These are phyloP conservation scores for Umbilicus rupestris DNA, from an alignment of 164 flowering plant species.

Conservation along the genomic window DNA sequence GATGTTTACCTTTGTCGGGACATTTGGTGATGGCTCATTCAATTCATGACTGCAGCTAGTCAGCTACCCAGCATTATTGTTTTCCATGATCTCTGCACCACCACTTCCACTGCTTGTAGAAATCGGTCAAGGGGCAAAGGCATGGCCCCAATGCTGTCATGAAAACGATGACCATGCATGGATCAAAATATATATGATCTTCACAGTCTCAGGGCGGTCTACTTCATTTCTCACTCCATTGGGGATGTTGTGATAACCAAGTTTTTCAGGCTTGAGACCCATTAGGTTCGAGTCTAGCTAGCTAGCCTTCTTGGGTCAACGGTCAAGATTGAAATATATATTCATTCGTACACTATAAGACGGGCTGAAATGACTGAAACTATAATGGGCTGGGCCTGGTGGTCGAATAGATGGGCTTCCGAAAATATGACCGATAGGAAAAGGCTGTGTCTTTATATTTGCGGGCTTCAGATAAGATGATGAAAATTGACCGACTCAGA, in stretches of 20 bases:
- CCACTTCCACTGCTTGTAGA: not conserved
- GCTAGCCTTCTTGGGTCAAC: too few relatives aligned
- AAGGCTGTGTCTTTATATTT: too few relatives aligned
- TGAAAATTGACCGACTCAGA: not conserved
- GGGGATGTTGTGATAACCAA: not conserved
- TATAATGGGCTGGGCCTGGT: too few relatives aligned
- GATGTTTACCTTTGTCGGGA: not conserved
- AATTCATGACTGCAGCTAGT: not conserved
- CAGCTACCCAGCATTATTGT: not conserved
- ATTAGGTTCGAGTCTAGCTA: too few relatives aligned
- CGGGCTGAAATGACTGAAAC: too few relatives aligned
- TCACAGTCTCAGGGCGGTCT: not conserved
- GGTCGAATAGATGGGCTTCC: too few relatives aligned
- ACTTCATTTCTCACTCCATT: not conserved
- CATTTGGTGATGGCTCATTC: not conserved
- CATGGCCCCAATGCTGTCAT: not conserved
- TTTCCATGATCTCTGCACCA: not conserved
- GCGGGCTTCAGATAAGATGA: slow-evolving; percentile 6
- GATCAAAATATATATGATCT: not conserved
- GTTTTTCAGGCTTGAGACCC: not conserved
- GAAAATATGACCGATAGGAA: too few relatives aligned
- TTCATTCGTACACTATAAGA: too few relatives aligned
- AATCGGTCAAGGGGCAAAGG: not conserved
- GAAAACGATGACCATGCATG: too few relatives aligned
- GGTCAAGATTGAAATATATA: too few relatives aligned